Percentiles rank a stretch among this genome's conserved stretches.
Evolutionary conservation across 768 basidiomycete species (phyloP).

Genomic region (Boletus insuetus): DNA sequence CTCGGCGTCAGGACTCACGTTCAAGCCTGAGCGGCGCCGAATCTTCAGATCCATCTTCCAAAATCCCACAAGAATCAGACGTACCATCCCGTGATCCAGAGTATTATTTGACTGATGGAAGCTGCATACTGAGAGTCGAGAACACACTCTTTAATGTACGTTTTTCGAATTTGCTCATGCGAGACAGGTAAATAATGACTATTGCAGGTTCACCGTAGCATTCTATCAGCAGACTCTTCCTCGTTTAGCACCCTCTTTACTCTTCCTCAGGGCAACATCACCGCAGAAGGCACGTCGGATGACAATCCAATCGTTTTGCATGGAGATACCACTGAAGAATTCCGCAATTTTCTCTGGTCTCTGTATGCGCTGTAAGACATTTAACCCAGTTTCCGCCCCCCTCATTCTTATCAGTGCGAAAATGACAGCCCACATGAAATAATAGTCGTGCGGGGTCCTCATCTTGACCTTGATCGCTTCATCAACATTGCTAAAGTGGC

Average conservation of each 20-base stretch:
- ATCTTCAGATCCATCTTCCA: background rate
- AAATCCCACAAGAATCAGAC: conserved; percentile 8
- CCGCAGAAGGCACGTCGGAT: conserved; percentile 60
- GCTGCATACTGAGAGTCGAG: conserved; percentile 61
- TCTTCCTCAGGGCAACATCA: conserved; percentile 54
- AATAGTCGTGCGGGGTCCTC: conserved; percentile 42
- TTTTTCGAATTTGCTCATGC: conserved; percentile 4
- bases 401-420: background rate
- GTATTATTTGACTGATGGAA: conserved; percentile 69
- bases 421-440: conserved; percentile 59
- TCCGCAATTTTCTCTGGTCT: conserved; percentile 71
- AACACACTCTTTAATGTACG: conserved; percentile 68
- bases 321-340: conserved; percentile 64
- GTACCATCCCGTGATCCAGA: conserved; percentile 39
- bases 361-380: conserved; percentile 67
- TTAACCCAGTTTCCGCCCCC: background rate
- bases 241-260: conserved; percentile 66
- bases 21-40: conserved; percentile 1
- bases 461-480: conserved; percentile 51
- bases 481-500: conserved; percentile 64
- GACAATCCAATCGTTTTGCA: conserved; percentile 59
- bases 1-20: conserved; percentile 6
- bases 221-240: conserved; percentile 60
- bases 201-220: conserved; percentile 54
- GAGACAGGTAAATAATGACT: background rate